Base-by-base conservation (phyloP, 164 flowering plant species). In the Liriodendron chinense region DNA sequence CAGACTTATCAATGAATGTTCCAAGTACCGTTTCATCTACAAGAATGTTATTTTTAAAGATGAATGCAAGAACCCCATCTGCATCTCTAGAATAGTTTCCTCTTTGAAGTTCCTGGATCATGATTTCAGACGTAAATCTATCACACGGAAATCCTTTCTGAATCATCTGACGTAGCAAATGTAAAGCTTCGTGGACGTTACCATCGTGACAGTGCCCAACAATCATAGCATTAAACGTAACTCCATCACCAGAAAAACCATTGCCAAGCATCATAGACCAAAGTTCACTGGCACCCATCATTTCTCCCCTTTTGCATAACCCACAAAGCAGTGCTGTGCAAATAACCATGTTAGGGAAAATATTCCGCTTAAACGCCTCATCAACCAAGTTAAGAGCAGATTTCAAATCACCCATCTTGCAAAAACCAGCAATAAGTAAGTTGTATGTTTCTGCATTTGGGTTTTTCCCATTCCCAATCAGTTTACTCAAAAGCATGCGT, bases 291-390 rank as follows among this genome's bases (percentile, higher is more conserved):
- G 22, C 69, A 67, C 10, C 69, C 24, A 10, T 18, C 47, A 71
- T 71, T 13, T 71, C 65, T n/a, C 61, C 26, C 28, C 26, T 70
- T 23, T 50, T 50, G 59, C 72, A 70, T 70, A 70, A 25, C 26
- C 59, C 72, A 70, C 26, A 70, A 49, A 70, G 59, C 26, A 70
- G n/a, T 48, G 72, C 72, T 21, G 28, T 48, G 57, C 24, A 70
- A 70, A 50, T 48, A 59, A 70, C 57, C 24, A 0, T 7, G 72
- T 70, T 24, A n/a, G 72, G 72, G 20, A 48, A 49, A 23, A 21
- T 20, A 2, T 70, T 70, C 26, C 7, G 57, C 28, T 21, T 13
- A 49, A 70, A 70, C 22, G 72, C 72, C 61, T 70, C 72, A 21
- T 50, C 16, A 50, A 70, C 61, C 59, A 70, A 70, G 16, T 70